These are phyloP conservation scores for Podospora appendiculata DNA, from an alignment of 495 filamentous ascomycete genomes.

Conservation along the genomic window DNA sequence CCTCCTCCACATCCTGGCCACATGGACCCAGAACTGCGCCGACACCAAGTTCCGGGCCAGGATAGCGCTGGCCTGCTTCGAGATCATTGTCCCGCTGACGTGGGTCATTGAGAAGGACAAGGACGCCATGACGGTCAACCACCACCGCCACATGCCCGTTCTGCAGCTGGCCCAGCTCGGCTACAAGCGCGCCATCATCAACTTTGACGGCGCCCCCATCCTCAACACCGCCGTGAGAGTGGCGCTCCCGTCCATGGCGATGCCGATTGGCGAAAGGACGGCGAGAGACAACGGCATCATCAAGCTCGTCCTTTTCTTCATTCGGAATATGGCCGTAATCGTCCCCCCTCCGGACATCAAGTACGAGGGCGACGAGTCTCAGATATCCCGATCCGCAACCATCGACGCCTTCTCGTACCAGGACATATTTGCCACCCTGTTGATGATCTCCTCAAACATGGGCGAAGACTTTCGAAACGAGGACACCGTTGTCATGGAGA, in stretches of 20 bases:
- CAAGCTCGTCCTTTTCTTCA: constrained; percentile 78
- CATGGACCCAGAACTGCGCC: constrained; percentile 66
- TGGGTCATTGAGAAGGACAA: constrained; percentile 81
- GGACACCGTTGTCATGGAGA: constrained; percentile 79
- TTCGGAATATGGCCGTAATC: constrained; percentile 84
- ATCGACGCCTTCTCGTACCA: constrained; percentile 85
- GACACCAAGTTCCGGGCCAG: constrained; percentile 65
- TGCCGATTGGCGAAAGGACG: constrained; percentile 65
- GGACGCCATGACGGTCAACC: constrained; percentile 80
- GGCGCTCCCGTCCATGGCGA: constrained; percentile 80
- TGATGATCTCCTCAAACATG: constrained; percentile 84
- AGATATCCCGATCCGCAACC: constrained; percentile 78
- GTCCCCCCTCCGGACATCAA: constrained; percentile 51
- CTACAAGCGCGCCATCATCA: constrained; percentile 85
- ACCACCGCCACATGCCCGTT: constrained; percentile 83
- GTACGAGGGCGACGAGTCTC: constrained; percentile 68
- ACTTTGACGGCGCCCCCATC: constrained; percentile 65
- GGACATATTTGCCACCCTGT: constrained; percentile 75
- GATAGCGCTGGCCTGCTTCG: constrained; percentile 72
- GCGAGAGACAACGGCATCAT: constrained; percentile 87
- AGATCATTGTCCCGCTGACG: constrained; percentile 88
- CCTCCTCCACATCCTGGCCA: constrained; percentile 77
- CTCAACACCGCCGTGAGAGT: constrained; percentile 71
- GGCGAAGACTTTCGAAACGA: constrained; percentile 86
- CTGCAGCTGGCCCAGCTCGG: constrained; percentile 76